Evolutionary conservation across 2,329 filamentous ascomycete genomes (phyloP).

Genomic region (Pseudopyrenochaeta lycopersici): DNA sequence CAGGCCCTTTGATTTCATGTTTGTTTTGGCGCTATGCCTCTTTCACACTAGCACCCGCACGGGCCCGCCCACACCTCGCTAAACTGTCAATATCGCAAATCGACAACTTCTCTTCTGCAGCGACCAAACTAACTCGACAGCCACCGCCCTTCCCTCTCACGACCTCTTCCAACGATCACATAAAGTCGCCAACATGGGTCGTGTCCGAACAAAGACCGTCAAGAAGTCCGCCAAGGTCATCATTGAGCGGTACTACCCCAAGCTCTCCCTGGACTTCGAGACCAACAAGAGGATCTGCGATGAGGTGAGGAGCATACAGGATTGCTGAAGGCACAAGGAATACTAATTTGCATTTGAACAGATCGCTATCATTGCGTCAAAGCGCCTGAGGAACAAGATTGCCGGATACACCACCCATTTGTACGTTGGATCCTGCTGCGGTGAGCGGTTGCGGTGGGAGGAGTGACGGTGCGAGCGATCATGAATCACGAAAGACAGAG

Average conservation of each 20-base stretch:
- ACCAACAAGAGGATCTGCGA: constrained; percentile 99
- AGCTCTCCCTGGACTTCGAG: constrained; percentile 99
- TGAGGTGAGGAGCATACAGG: constrained; percentile 62
- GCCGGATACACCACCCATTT: constrained; percentile 86
- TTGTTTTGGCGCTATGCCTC: neutral
- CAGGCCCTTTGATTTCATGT: too few species aligned
- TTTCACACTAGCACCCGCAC: constrained; percentile 4
- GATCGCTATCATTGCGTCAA: constrained; percentile 97
- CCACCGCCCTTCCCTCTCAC: constrained; percentile 31
- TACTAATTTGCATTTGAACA: constrained; percentile 65
- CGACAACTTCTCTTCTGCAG: constrained; percentile 17
- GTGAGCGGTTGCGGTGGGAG: constrained; percentile 65
- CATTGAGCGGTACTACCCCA: constrained; percentile 87
- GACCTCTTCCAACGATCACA: constrained; percentile 32
- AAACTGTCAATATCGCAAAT: constrained; percentile 22
- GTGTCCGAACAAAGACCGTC: constrained; percentile 71
- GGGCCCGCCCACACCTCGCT: constrained; percentile 23
- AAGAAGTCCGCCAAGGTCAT: constrained; percentile 98
- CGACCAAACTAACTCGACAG: constrained; percentile 41
- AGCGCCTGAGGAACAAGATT: constrained; percentile 96
- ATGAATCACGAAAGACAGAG: constrained; percentile 97
- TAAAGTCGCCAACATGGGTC: constrained; percentile 60
- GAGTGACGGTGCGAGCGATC: constrained; percentile 69
- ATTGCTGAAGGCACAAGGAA: constrained; percentile 50
- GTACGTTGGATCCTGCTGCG: constrained; percentile 65